Conservation (phyloP, 2,329 filamentous ascomycete species). For the Fusarium vanettenii region DNA sequence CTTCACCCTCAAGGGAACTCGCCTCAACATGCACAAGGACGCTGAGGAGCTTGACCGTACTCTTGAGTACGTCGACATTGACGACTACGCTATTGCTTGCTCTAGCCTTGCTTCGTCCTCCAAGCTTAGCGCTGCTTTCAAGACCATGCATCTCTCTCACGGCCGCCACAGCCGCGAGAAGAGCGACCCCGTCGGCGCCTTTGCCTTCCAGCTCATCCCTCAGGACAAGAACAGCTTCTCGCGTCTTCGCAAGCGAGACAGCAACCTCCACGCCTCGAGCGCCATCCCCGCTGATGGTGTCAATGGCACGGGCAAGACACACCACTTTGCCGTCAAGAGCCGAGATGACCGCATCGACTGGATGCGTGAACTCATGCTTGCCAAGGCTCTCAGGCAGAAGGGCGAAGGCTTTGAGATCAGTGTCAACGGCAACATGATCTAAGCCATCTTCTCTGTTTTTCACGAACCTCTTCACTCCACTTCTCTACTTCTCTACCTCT, state of each 20-base stretch:
- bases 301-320: slow-evolving; percentile 81
- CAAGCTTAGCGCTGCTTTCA: slow-evolving; percentile 90
- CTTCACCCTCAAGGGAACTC: slow-evolving; percentile 83
- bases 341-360: slow-evolving; percentile 95
- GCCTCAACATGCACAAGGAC: slow-evolving; percentile 81
- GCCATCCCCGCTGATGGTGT: slow-evolving; percentile 55
- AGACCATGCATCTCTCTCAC: slow-evolving; percentile 75
- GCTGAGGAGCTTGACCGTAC: slow-evolving; percentile 63
- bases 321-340: slow-evolving; percentile 91
- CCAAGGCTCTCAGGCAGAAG: slow-evolving; percentile 87
- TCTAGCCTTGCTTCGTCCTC: slow-evolving; percentile 78
- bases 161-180: slow-evolving; percentile 61
- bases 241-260: slow-evolving; percentile 66
- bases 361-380: slow-evolving; percentile 94
- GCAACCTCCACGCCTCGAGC: slow-evolving; percentile 52
- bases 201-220: slow-evolving; percentile 88
- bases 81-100: slow-evolving; percentile 90
- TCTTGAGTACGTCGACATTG: slow-evolving; percentile 85
- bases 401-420: slow-evolving; percentile 84
- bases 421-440: slow-evolving; percentile 84
- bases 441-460: slow-evolving; percentile 15
- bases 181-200: slow-evolving; percentile 72
- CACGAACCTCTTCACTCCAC: not conserved
- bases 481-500: not conserved
- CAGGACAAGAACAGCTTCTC: slow-evolving; percentile 66